Evolutionary conservation across 2,329 filamentous ascomycete genomes (phyloP), one percentile per base, ranked within the genome.

Genomic region (Sporothrix pallida): DNA sequence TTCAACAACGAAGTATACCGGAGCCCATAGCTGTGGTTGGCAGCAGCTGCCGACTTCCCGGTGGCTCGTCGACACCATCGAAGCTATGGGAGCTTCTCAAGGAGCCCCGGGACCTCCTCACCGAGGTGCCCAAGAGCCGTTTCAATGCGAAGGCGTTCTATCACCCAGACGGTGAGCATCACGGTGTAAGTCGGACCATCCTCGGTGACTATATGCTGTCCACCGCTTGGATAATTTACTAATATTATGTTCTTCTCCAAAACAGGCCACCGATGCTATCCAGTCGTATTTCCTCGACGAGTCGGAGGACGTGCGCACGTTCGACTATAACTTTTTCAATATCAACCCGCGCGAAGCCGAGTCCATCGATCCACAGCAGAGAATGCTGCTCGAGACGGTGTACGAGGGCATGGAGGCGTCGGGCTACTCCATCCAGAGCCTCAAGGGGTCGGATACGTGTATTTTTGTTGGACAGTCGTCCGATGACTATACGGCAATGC

Each of bases 301-400:
- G 13, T 58, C 58, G 54, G 78, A 82, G 13, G 74, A 75, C 52
- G 78, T 78, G 0, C 63, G 73, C 2, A 77, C 78, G 1, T 82
- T 85, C 56, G 82, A 85, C 69, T 79, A 80, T 31, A 20, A 37
- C 0, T 83, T 82, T 70, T 83, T 83, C 75, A 76, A 77, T 65
- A 79, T 83, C 31, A 77, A 76, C 5, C 76, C 77, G 1, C 73
- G 74, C 10, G 81, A 83, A 68, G 81, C 80, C 20, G 76, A 77
- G 13, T 74, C 78, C 13, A 81, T 83, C 72, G 81, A 82, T 48
- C 80, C 80, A 0, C 79, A 81, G 50, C 79, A 81, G 23, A 76
- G 81, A 0, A 75, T 79, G 15, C 60, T 81, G n/a, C 77, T 82
- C 2, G 81, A 84, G 73, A 78, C 78, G 0, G 78, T 79, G 9